phyloP scores from a whole-genome alignment of 306 rosid species.

The Pyrus communis region DNA sequence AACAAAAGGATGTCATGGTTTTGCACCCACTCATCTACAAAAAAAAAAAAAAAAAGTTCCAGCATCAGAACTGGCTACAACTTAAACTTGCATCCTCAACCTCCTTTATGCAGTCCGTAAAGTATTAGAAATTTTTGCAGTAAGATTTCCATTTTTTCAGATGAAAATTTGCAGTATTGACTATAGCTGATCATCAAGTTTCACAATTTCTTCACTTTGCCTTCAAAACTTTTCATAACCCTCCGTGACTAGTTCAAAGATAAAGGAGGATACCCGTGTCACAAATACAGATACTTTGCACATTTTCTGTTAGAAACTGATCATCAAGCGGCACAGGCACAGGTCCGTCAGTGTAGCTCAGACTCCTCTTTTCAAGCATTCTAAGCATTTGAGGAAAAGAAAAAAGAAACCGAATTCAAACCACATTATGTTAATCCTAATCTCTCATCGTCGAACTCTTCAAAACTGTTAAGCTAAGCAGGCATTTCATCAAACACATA shows the following conservation, averaged over 20 bases:
- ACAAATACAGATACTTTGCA: conserved; percentile 65
- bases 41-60: conserved; percentile 17
- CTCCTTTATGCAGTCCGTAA: neutral
- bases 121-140: neutral
- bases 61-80: conserved; percentile 13
- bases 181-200: neutral
- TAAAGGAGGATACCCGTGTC: conserved; percentile 47
- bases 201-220: neutral
- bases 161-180: neutral
- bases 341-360: conserved; percentile 81
- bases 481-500: neutral
- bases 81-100: neutral
- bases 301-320: conserved; percentile 63
- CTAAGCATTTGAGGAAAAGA: conserved; percentile 26
- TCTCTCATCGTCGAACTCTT: neutral
- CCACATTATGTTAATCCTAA: neutral
- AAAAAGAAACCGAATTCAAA: neutral
- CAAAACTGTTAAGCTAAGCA: neutral
- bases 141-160: neutral
- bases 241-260: neutral
- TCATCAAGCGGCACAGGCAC: conserved; percentile 67
- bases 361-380: conserved; percentile 91
- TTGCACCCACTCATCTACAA: conserved; percentile 65
- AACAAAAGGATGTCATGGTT: conserved; percentile 72
- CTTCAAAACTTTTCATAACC: neutral